Conservation (phyloP, 805 yeast genomes). For the Lipomyces chichibuensis region DNA sequence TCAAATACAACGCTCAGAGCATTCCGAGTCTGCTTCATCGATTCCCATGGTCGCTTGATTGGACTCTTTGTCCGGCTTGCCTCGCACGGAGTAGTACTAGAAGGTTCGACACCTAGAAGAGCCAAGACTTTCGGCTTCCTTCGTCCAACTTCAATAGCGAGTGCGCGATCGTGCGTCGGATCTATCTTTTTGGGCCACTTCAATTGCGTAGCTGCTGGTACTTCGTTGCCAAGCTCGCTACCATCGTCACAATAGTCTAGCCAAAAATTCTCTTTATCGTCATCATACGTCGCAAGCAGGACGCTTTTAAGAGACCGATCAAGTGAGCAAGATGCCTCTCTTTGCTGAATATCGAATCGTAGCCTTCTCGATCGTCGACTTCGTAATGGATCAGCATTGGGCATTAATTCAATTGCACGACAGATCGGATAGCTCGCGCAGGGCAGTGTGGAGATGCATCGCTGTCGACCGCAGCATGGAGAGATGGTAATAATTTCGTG, state of each 20-base stretch:
- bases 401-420: constrained; percentile 13
- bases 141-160: constrained; percentile 8
- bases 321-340: background rate
- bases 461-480: constrained; percentile 8
- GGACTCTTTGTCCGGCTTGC: background rate
- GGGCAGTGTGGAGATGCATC: constrained; percentile 16
- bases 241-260: background rate
- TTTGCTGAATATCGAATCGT: background rate
- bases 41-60: background rate
- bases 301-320: background rate
- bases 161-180: constrained; percentile 2
- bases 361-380: background rate
- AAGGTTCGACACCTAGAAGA: constrained; percentile 7
- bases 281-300: background rate
- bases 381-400: background rate
- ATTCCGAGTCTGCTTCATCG: background rate
- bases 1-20: background rate
- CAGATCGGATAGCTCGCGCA: constrained; percentile 22
- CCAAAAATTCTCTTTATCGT: background rate
- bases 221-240: background rate
- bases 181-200: background rate
- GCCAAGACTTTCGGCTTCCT: constrained; percentile 13
- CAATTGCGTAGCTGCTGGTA: background rate
- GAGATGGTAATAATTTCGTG: constrained; percentile 13
- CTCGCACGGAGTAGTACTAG: background rate